A percentile compares a stretch with the other conserved stretches of the same genome.
These are phyloP conservation scores for Populus davidiana DNA, from an alignment of 345 rosid species.

Conservation along the genomic window DNA sequence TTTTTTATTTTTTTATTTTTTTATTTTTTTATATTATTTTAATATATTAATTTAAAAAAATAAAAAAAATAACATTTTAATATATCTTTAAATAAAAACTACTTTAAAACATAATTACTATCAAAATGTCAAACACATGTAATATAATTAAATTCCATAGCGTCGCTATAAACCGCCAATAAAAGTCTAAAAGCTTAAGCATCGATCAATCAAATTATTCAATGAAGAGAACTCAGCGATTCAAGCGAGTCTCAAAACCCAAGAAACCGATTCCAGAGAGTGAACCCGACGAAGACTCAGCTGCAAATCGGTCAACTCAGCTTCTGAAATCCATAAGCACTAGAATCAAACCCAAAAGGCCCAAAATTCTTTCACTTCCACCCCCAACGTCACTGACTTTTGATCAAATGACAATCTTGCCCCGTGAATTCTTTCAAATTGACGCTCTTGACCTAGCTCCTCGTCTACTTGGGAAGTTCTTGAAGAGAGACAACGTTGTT, in stretches of 20 bases:
- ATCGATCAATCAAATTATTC: neutral
- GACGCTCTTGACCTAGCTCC: conserved; percentile 93
- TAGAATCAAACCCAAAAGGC: conserved; percentile 13
- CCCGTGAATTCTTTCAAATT: conserved; percentile 66
- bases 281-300: neutral
- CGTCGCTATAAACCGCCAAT: too few relatives aligned
- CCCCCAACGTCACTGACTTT: conserved; percentile 1
- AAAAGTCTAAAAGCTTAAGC: neutral
- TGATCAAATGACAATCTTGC: conserved; percentile 40
- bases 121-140: too few relatives aligned
- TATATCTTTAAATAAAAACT: too few relatives aligned
- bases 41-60: too few relatives aligned
- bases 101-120: too few relatives aligned
- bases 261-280: neutral
- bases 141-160: too few relatives aligned
- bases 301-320: neutral
- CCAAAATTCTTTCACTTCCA: conserved; percentile 13
- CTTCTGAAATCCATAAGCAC: conserved; percentile 22
- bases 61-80: too few relatives aligned
- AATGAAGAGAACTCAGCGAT: conserved; percentile 17
- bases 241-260: conserved; percentile 12
- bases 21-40: too few relatives aligned
- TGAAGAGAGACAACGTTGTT: conserved; percentile 70
- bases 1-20: too few relatives aligned
- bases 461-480: conserved; percentile 82